These are phyloP conservation scores for Salix koriyanagi DNA, from an alignment of 345 rosid species.

Conservation along the genomic window DNA sequence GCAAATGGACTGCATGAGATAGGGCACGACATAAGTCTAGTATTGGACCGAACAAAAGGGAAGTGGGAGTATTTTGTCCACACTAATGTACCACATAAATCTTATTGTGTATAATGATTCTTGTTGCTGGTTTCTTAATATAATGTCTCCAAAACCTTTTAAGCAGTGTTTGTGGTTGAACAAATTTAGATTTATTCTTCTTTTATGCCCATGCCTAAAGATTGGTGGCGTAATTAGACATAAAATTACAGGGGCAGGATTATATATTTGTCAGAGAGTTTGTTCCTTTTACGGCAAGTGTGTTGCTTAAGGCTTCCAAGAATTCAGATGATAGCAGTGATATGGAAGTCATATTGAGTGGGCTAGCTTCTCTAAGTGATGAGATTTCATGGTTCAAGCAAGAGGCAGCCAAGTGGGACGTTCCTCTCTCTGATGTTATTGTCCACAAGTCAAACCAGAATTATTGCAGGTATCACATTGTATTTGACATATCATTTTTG, in stretches of 20 bases:
- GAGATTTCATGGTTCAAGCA: slow-evolving; percentile 79
- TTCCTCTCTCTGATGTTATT: slow-evolving; percentile 47
- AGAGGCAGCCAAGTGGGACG: slow-evolving; percentile 65
- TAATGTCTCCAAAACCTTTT: background rate
- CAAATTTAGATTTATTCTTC: background rate
- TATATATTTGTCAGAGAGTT: slow-evolving; percentile 73
- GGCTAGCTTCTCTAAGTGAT: slow-evolving; percentile 53
- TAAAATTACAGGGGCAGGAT: slow-evolving; percentile 68
- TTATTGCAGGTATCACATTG: slow-evolving; percentile 48
- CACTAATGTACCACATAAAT: background rate
- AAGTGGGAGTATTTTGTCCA: background rate
- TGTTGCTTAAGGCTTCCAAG: slow-evolving; percentile 62
- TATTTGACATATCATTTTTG: background rate
- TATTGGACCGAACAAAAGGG: background rate
- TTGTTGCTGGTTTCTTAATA: background rate
- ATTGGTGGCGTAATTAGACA: background rate
- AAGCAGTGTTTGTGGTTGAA: no score
- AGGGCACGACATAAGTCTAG: background rate
- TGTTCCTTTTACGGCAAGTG: slow-evolving; percentile 63
- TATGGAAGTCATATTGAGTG: slow-evolving; percentile 65
- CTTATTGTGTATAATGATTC: background rate
- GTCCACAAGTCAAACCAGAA: slow-evolving; percentile 52
- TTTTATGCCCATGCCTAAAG: background rate
- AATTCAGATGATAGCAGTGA: slow-evolving; percentile 53
- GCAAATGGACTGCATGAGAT: background rate